phyloP scores from a whole-genome alignment of 2,329 filamentous ascomycete species.

The Microcera coccophila region DNA sequence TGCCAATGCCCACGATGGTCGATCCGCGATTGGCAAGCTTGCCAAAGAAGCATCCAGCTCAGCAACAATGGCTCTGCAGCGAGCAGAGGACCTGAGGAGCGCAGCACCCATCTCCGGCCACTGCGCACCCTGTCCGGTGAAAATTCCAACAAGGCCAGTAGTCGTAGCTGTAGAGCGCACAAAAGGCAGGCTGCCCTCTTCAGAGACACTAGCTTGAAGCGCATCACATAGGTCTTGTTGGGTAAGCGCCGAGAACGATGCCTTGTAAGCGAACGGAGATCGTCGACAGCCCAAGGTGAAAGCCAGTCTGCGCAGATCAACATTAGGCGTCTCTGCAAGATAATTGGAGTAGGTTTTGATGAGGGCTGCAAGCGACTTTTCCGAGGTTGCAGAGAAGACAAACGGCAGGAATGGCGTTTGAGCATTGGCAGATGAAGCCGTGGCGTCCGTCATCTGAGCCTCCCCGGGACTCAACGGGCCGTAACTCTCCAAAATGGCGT shows the following conservation, averaged over 20 bases:
- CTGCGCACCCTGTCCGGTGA: constrained; percentile 37
- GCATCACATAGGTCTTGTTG: constrained; percentile 1
- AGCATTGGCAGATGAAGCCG: not conserved
- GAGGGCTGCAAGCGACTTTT: not conserved
- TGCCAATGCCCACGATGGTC: constrained; percentile 19
- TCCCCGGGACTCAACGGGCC: no score
- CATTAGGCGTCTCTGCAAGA: not conserved
- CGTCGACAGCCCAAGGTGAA: constrained; percentile 7
- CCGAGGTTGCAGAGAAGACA: not conserved
- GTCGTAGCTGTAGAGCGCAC: no score
- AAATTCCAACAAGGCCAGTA: no score
- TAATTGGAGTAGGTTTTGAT: not conserved
- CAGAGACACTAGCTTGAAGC: no score
- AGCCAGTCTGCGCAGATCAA: not conserved
- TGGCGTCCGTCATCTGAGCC: no score
- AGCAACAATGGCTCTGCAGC: not conserved
- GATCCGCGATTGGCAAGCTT: constrained; percentile 2
- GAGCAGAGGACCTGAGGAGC: not conserved
- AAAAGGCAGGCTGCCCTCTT: no score
- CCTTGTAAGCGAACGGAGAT: constrained; percentile 3
- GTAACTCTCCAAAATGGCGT: not conserved
- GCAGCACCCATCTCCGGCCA: constrained; percentile 28
- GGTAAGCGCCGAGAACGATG: constrained; percentile 2
- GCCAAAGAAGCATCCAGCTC: constrained; percentile 19
- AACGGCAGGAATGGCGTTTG: not conserved